Evolutionary conservation across 192 early-diverging fungal genomes (phyloP).

Genomic region (Podila clonocystis): DNA sequence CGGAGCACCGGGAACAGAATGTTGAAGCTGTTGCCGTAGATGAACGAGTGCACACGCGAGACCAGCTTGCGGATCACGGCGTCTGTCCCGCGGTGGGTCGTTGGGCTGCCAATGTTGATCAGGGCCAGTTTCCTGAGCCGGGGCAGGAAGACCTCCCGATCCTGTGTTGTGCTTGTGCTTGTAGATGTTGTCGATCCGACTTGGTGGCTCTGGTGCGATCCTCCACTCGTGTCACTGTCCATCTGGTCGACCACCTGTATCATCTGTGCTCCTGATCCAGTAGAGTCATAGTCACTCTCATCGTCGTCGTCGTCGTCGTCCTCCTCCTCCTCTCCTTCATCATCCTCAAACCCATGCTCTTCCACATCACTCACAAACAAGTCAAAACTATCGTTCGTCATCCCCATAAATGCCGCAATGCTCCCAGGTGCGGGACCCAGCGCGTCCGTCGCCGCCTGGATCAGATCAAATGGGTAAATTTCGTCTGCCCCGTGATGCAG

Average conservation of each 20-base stretch:
- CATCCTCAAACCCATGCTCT: no score
- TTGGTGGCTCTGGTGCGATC: not conserved
- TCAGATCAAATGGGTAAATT: conserved; percentile 6
- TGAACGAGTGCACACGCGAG: conserved; percentile 11
- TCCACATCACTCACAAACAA: no score
- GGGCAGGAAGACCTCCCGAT: conserved; percentile 7
- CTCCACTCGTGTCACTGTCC: no score
- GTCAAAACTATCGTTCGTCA: not conserved
- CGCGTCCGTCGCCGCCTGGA: conserved; percentile 13
- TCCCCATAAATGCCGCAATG: conserved; percentile 3
- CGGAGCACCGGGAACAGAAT: conserved; percentile 26
- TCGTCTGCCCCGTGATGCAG: conserved; percentile 16
- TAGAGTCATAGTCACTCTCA: no score
- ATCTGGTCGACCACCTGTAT: no score
- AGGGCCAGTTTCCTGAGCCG: conserved; percentile 16
- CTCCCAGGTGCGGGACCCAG: conserved; percentile 11
- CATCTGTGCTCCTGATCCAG: no score
- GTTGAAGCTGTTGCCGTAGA: conserved; percentile 40
- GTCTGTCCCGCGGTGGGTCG: conserved; percentile 25
- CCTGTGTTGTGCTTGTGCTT: not conserved
- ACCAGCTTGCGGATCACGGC: conserved; percentile 15
- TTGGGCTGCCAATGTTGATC: conserved; percentile 35
- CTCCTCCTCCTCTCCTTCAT: no score
- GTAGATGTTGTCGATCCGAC: not conserved
- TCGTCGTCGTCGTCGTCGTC: no score